Conservation (phyloP, 139 green algal species). For the Coccomyxa sp. region DNA sequence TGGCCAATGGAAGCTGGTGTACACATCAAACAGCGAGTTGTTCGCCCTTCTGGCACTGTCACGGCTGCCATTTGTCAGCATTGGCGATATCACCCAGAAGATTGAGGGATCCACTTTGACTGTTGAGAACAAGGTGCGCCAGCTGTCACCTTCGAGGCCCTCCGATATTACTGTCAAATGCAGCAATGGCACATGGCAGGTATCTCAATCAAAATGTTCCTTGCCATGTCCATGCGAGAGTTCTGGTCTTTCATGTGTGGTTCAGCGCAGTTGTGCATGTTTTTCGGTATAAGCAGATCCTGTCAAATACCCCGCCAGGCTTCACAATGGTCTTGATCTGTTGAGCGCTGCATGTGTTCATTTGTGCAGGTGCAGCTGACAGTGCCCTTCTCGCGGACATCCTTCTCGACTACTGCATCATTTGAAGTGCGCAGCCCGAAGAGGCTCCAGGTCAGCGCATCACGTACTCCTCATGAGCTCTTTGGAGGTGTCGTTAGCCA, state of each 20-base stretch:
- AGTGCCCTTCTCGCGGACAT: constrained; percentile 49
- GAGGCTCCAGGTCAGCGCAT: constrained; percentile 65
- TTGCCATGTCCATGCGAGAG: not conserved
- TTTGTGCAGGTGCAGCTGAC: constrained; percentile 32
- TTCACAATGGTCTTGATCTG: not conserved
- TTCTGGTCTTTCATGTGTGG: not conserved
- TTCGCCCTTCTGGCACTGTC: constrained; percentile 69
- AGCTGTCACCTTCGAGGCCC: not conserved
- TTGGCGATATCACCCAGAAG: constrained; percentile 83
- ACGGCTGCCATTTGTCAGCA: constrained; percentile 72
- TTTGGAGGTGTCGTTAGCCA: too few relatives aligned
- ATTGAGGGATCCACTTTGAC: constrained; percentile 58
- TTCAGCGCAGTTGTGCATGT: not conserved
- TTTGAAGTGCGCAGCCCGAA: constrained; percentile 83
- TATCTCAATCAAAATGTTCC: not conserved
- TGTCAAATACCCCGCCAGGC: not conserved
- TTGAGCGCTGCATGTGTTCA: not conserved
- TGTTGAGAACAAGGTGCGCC: constrained; percentile 71
- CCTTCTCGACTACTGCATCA: constrained; percentile 56
- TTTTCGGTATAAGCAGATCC: not conserved
- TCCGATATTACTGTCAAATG: not conserved
- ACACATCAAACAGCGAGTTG: constrained; percentile 85
- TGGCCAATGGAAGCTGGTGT: constrained; percentile 82
- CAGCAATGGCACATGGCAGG: not conserved
- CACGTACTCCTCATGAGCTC: too few relatives aligned